These are phyloP conservation scores for Coccomyxa sp. DNA, from an alignment of 139 green algal genomes.

Conservation along the genomic window DNA sequence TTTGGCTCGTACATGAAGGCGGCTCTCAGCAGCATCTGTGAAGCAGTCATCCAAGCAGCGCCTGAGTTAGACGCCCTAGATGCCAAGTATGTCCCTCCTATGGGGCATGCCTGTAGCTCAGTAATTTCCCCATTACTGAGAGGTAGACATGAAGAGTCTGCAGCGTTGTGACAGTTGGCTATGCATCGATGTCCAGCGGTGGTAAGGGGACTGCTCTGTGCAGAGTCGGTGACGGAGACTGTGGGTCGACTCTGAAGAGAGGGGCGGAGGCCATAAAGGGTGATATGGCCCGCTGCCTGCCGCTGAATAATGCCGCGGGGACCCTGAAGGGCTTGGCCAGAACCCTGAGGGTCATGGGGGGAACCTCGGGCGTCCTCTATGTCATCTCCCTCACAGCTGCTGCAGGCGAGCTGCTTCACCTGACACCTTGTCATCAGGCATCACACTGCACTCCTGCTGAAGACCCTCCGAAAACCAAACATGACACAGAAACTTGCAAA, in stretches of 20 bases:
- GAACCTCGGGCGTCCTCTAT: conserved; percentile 62
- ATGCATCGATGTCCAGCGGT: background rate
- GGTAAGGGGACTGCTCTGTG: background rate
- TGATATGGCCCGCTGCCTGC: conserved; percentile 2
- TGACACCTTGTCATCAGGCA: no score
- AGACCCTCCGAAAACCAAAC: no score
- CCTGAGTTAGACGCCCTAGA: conserved; percentile 56
- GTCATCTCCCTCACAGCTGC: conserved; percentile 47
- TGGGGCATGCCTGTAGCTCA: background rate
- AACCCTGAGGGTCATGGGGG: conserved; percentile 55
- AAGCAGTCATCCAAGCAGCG: conserved; percentile 33
- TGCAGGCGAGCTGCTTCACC: conserved; percentile 4
- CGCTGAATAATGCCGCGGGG: conserved; percentile 18
- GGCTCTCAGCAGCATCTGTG: conserved; percentile 21
- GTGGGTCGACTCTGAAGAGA: conserved; percentile 59
- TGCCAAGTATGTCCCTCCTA: conserved; percentile 21
- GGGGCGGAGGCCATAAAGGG: conserved; percentile 47
- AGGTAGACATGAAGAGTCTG: background rate
- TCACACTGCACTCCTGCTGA: no score
- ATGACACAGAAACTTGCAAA: no score
- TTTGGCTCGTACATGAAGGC: background rate
- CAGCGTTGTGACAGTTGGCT: background rate
- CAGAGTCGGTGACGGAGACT: conserved; percentile 84
- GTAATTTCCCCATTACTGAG: no score
- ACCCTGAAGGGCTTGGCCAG: conserved; percentile 22